Conservation (phyloP, 2,329 filamentous ascomycete species). For the Calonectria montana region DNA sequence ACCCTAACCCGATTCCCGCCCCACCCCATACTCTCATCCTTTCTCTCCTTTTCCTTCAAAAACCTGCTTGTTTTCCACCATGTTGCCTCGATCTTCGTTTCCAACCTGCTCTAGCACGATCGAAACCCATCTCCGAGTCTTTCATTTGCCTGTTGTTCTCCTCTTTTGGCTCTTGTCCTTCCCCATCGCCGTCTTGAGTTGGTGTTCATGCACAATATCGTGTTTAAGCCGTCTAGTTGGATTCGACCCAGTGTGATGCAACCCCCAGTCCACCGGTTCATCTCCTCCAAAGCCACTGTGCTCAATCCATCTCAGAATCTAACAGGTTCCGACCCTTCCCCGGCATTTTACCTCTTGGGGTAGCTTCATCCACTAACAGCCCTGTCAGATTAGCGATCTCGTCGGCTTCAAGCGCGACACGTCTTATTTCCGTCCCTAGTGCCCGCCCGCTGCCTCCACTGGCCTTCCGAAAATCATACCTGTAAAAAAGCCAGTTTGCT, state of each 20-base stretch:
- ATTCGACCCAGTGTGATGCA: constrained; percentile 7
- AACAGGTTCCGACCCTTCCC: not conserved
- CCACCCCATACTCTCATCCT: not conserved
- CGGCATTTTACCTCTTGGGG: not conserved
- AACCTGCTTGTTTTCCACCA: constrained; percentile 10
- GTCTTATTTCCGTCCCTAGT: not conserved
- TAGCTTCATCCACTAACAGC: constrained; percentile 15
- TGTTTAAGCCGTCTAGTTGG: constrained; percentile 6
- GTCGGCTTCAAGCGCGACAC: not conserved
- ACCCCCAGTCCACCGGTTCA: not conserved
- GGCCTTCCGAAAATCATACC: not conserved
- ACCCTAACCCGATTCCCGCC: not conserved
- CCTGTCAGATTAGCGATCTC: constrained; percentile 21
- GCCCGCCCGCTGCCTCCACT: not conserved
- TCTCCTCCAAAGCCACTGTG: not conserved
- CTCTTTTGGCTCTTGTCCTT: not conserved
- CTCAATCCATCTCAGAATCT: not conserved
- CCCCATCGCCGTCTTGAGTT: not conserved
- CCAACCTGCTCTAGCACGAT: not conserved
- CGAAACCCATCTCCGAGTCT: not conserved
- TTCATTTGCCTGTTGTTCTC: not conserved
- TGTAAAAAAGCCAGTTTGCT: not conserved
- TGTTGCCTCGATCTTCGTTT: not conserved
- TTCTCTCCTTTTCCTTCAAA: not conserved
- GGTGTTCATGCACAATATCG: constrained; percentile 13